Evolutionary conservation across 306 rosid species (phyloP).

Genomic region (Rubus parviflorus): DNA sequence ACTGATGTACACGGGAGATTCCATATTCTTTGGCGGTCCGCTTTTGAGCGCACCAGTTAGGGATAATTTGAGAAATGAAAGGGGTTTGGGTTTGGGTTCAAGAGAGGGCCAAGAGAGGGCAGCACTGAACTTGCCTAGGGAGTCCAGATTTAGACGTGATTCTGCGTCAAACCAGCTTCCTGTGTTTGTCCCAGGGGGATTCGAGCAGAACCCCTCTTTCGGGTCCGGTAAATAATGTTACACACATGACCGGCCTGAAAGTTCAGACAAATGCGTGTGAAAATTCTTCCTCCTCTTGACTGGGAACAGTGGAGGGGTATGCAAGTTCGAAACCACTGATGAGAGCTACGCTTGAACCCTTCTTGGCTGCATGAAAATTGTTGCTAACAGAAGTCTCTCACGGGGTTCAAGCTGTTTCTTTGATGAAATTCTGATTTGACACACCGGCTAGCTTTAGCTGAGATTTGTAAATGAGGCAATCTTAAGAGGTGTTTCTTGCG

Average conservation of each 20-base stretch:
- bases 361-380: slow-evolving; percentile 19
- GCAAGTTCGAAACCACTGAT: slow-evolving; percentile 5
- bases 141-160: slow-evolving; percentile 77
- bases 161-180: slow-evolving; percentile 89
- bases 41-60: slow-evolving; percentile 65
- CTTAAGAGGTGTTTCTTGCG: slow-evolving; percentile 1
- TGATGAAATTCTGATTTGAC: slow-evolving; percentile 29
- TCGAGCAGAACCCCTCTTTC: slow-evolving; percentile 49
- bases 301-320: slow-evolving; percentile 5
- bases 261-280: slow-evolving; percentile 29
- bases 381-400: neutral
- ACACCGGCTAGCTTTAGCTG: slow-evolving; percentile 29
- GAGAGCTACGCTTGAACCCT: slow-evolving; percentile 13
- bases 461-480: slow-evolving; percentile 39
- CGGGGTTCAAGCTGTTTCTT: slow-evolving; percentile 21
- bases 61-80: slow-evolving; percentile 63
- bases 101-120: slow-evolving; percentile 54
- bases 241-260: slow-evolving; percentile 21
- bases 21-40: slow-evolving; percentile 95
- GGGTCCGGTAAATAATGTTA: slow-evolving; percentile 55
- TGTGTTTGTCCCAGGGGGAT: slow-evolving; percentile 82
- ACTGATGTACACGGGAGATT: slow-evolving; percentile 87
- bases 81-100: slow-evolving; percentile 38
- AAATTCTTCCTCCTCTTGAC: slow-evolving; percentile 2
- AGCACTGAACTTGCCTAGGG: slow-evolving; percentile 53